phyloP scores from a whole-genome alignment of 2,329 filamentous ascomycete species.

The Metarhizium brunneum region DNA sequence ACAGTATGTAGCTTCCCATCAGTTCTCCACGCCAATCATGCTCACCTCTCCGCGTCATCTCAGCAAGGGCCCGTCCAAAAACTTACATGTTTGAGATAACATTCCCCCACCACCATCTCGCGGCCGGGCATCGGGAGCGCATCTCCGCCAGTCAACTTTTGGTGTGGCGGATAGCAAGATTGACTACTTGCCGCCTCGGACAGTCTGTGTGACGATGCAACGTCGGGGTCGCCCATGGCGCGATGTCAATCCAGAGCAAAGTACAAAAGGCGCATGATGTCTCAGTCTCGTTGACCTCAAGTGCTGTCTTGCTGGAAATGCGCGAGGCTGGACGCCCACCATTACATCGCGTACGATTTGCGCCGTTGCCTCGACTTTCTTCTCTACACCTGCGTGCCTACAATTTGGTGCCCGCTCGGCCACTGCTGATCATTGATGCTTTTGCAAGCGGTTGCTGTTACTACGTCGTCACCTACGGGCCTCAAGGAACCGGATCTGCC shows the following conservation, averaged over 20 bases:
- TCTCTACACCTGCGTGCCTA: too few species aligned
- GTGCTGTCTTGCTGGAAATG: not conserved
- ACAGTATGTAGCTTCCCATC: too few species aligned
- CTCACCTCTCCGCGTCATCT: too few species aligned
- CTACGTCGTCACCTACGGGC: not conserved
- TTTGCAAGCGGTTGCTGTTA: not conserved
- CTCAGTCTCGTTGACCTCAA: not conserved
- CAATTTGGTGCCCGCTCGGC: too few species aligned
- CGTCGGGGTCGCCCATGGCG: too few species aligned
- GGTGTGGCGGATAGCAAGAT: not conserved
- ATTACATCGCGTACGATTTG: too few species aligned
- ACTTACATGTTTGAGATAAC: not conserved
- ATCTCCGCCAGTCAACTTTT: not conserved
- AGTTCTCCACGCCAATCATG: too few species aligned
- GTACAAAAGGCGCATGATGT: not conserved
- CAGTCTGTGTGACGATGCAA: not conserved
- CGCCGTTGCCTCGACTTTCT: too few species aligned
- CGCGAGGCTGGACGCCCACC: not conserved
- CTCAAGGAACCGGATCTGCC: not conserved
- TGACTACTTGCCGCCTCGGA: not conserved
- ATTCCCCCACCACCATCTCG: not conserved
- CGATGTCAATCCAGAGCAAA: not conserved
- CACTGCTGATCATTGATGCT: not conserved
- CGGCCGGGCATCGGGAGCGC: not conserved
- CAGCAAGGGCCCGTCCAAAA: too few species aligned